Evolutionary conservation across 768 basidiomycete genomes (phyloP), one percentile per base, ranked within the genome.

Genomic region (Piloderma croceum): DNA sequence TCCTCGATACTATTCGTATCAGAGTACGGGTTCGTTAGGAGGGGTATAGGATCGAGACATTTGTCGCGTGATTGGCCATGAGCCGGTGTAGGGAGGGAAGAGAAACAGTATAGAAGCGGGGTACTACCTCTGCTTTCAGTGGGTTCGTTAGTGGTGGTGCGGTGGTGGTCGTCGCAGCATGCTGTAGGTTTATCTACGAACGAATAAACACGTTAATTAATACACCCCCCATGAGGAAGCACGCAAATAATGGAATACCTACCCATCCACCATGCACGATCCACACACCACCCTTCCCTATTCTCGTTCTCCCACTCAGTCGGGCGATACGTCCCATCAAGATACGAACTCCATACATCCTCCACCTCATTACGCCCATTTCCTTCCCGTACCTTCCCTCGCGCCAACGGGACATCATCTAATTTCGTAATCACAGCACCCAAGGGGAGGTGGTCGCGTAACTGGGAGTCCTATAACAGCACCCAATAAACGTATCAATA

Each of bases 391-490:
- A n/a, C n/a, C n/a, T n/a, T n/a, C 25, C 48, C 24, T 37, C 54
- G 45, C 27, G 47, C 65, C 24, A 90, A 62, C 1, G 61, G 35
- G 1, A 61, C 58, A 56, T 91, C 90, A 45, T 90, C 84, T 17
- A 91, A 50, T 33, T 68, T 61, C 4, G 76, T 79, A 36, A 92
- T 67, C 4, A 90, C 49, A 3, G 76, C 65, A 5, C 83, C 83
- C 9, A 67, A 49, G 1, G 65, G 62, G 12, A 91, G 60, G 52
- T 85, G 70, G 1, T 54, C 56, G n/a, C 61, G 56, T 31, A 92
- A 58, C 10, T 81, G 74, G 0, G 89, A 90, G 33, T 64, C 65
- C 81, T n/a, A n/a, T 89, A 38, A 27, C 12, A 34, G 22, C 31
- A 24, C 38, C 39, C 40, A 23, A 23, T 24, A 29, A 18, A 29